These are phyloP conservation scores for Volvox africanus DNA, from an alignment of 139 green algal genomes.

Conservation along the genomic window DNA sequence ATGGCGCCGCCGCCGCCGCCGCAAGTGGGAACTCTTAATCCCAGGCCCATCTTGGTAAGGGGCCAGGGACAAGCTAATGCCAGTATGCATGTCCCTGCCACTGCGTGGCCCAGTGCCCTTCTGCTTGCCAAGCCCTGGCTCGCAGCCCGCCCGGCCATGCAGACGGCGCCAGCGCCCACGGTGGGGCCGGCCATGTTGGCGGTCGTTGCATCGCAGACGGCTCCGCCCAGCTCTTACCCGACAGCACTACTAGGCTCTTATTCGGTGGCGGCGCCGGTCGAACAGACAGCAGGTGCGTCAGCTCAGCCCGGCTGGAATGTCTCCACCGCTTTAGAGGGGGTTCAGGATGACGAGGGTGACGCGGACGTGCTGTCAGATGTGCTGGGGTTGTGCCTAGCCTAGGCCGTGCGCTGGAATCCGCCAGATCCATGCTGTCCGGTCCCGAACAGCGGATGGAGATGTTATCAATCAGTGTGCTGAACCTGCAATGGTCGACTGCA, in stretches of 20 bases:
- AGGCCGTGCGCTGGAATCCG: background rate
- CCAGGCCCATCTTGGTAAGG: too few relatives aligned
- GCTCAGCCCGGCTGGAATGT: too few relatives aligned
- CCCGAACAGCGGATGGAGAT: too few relatives aligned
- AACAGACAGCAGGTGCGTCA: too few relatives aligned
- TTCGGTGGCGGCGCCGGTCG: too few relatives aligned
- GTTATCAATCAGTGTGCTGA: too few relatives aligned
- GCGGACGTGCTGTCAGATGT: conserved; percentile 25
- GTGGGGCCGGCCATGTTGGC: background rate
- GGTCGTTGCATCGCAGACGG: background rate
- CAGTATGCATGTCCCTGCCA: background rate
- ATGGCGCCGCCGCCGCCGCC: background rate
- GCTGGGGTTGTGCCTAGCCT: conserved; percentile 32
- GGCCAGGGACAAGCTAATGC: too few relatives aligned
- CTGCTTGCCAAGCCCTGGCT: conserved; percentile 26
- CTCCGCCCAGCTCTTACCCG: background rate
- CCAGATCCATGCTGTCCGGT: too few relatives aligned
- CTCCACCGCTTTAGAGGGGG: background rate
- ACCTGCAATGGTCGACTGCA: too few relatives aligned
- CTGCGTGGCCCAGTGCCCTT: background rate
- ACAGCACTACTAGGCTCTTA: too few relatives aligned
- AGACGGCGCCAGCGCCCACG: background rate
- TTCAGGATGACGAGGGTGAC: background rate
- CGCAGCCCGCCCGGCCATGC: background rate
- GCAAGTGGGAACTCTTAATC: too few relatives aligned